Evolutionary conservation across 1,284 basidiomycete species (phyloP).

Genomic region (Rhodofomes roseus): DNA sequence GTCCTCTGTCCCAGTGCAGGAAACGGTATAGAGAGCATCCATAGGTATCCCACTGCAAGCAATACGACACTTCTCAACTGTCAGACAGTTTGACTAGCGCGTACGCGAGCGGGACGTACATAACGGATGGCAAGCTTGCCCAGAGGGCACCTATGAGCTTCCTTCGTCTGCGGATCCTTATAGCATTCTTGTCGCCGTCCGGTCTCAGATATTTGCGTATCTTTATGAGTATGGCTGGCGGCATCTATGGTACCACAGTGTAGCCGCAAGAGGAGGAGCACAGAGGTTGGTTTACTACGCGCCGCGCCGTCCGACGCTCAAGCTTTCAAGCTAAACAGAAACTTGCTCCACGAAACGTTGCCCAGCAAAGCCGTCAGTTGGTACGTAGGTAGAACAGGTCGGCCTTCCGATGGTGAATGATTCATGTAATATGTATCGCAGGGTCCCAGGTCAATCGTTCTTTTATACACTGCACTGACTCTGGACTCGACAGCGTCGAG

Average conservation of each 20-base stretch:
- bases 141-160: conserved; percentile 23
- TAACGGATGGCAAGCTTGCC: conserved; percentile 22
- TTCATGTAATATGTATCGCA: no score
- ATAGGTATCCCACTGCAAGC: conserved; percentile 62
- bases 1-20: conserved; percentile 61
- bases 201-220: conserved; percentile 6
- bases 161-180: conserved; percentile 36
- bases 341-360: no score
- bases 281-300: no score
- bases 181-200: conserved; percentile 25
- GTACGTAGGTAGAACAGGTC: no score
- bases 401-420: no score
- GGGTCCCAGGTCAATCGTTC: no score
- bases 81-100: neutral
- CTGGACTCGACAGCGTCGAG: neutral
- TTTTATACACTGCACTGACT: no score
- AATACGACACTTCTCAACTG: conserved; percentile 43
- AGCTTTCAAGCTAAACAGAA: no score
- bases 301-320: no score
- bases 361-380: no score
- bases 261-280: no score
- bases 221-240: neutral
- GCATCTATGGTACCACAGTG: neutral
- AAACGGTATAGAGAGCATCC: conserved; percentile 73
- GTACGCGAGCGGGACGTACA: conserved; percentile 22